phyloP scores from a whole-genome alignment of 2,329 filamentous ascomycete genomes.

The Rhinocladiella similis region DNA sequence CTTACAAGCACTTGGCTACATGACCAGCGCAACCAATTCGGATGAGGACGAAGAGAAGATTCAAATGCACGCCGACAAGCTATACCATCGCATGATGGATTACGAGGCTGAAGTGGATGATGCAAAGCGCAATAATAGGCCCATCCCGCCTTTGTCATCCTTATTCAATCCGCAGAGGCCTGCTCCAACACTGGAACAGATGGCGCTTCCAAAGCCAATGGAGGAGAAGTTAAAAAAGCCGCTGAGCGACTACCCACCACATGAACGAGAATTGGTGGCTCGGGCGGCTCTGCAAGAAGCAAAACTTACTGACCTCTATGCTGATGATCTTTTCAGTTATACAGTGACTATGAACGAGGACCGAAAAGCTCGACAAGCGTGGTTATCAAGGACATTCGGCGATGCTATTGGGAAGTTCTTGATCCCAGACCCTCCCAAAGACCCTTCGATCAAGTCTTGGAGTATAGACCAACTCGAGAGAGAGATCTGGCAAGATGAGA shows the following conservation, averaged over 20 bases:
- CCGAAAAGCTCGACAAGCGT: slow-evolving; percentile 25
- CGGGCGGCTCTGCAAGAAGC: slow-evolving; percentile 28
- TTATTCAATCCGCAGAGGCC: slow-evolving; percentile 42
- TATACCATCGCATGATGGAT: slow-evolving; percentile 83
- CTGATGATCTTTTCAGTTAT: slow-evolving; percentile 28
- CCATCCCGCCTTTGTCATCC: slow-evolving; percentile 45
- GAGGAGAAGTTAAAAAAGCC: slow-evolving; percentile 33
- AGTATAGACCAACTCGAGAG: slow-evolving; percentile 25
- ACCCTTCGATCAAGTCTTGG: slow-evolving; percentile 26
- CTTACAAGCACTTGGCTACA: slow-evolving; percentile 83
- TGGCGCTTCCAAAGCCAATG: slow-evolving; percentile 24
- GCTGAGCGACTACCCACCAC: slow-evolving; percentile 44
- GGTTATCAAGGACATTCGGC: slow-evolving; percentile 27
- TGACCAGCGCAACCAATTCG: slow-evolving; percentile 57
- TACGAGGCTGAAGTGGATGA: slow-evolving; percentile 75
- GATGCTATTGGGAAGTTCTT: slow-evolving; percentile 30
- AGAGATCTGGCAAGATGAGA: slow-evolving; percentile 27
- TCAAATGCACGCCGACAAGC: slow-evolving; percentile 90
- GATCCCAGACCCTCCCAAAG: slow-evolving; percentile 29
- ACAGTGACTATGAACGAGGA: slow-evolving; percentile 29
- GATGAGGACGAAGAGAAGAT: slow-evolving; percentile 79
- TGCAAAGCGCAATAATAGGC: slow-evolving; percentile 44
- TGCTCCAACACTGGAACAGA: slow-evolving; percentile 36
- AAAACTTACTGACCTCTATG: slow-evolving; percentile 26
- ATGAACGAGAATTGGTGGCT: slow-evolving; percentile 48